Base-by-base conservation (phyloP, 2,329 filamentous ascomycete species). In the Talaromyces sp. region DNA sequence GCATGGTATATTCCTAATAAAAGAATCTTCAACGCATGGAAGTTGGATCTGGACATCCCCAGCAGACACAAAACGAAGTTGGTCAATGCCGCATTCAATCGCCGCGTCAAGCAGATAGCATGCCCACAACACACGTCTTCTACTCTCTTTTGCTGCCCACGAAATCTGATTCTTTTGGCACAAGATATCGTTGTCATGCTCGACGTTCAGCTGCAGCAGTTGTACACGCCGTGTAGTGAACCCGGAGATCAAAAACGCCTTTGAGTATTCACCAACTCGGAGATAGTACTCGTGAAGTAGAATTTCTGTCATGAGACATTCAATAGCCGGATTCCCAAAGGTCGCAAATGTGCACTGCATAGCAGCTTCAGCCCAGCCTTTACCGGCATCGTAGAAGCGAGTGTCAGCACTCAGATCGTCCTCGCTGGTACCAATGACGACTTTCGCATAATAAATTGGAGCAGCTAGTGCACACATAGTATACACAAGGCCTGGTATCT, bases 221-320 rank as follows among this genome's bases (percentile, higher is more conserved):
- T 76, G 74, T 8, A 71, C 70, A 65, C 74, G 71, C 14, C 74
- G 68, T 0, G 72, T 71, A 19, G 71, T 72, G n/a, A 72, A 66
- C 3, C 74, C 73, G 45, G 73, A 74, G 4, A 75, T 65, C 68
- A 76, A 71, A 57, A 76, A 75, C 16, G 72, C 74, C 39, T 72
- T 72, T n/a, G 73, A 68, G 64, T 74, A 75, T 22, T 75, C 72
- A 13, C 72, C 74, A 50, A 70, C 66, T 3, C 74, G 70, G 31
- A 76, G 68, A 16, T 72, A 70, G 60, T 75, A 70, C 35, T 76
- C 74, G 58, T 75, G 71, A 16, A 76, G 68, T 5, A 76, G 65
- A 19, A 76, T 70, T 7, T 69, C 64, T 3, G 70, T 67, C 64
- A 67, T 63, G 39, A 63, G 61, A 19, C 61, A 63, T 63, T 63